Base-by-base conservation (phyloP, 2,329 filamentous ascomycete species). In the Phialophora expanda region DNA sequence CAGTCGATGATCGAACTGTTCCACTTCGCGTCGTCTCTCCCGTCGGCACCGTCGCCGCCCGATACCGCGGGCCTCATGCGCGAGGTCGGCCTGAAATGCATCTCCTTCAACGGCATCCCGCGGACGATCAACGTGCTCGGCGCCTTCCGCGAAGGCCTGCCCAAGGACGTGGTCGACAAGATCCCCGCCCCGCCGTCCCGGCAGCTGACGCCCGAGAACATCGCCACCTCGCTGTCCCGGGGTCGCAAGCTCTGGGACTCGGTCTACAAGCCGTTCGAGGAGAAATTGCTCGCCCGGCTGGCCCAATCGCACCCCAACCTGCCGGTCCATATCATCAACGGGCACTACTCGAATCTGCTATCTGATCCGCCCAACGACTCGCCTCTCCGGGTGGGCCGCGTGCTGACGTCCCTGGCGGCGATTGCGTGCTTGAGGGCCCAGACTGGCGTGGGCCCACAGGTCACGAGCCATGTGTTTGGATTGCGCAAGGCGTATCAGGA, bases 41-140 rank as follows among this genome's bases (percentile, higher is more conserved):
- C 77, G 3, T 68, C 74, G 11, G 65, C 73, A 7, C 70, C 72
- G n/a, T 67, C 74, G 1, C 32, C 71, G 12, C 65, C 74, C 1
- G 70, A 75, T 24, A 71, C 70, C 38, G 78, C 78, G 34, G 78
- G 79, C 66, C 69, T 80, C 20, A 79, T 80, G 70, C 76, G 78
- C 59, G 78, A 80, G 68, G 82, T 83, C 67, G 76, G 80, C 11
- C 69, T 78, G 5, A 79, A 85, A 78, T 80, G 79, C 63, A 80
- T 80, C 54, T 78, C 76, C n/a, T 80, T 80, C 71, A 80, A 80
- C 68, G 79, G 79, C 48, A 91, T 95, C 72, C 91, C 92, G 1
- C 89, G 92, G 70, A 90, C 89, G 28, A 95, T 95, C 81, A 95
- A 95, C 83, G 89, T 86, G 73, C 87, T 96, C 1, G 89, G 88